Base-by-base conservation (phyloP, 202 grass and related monocot species). In the Setaria viridis region DNA sequence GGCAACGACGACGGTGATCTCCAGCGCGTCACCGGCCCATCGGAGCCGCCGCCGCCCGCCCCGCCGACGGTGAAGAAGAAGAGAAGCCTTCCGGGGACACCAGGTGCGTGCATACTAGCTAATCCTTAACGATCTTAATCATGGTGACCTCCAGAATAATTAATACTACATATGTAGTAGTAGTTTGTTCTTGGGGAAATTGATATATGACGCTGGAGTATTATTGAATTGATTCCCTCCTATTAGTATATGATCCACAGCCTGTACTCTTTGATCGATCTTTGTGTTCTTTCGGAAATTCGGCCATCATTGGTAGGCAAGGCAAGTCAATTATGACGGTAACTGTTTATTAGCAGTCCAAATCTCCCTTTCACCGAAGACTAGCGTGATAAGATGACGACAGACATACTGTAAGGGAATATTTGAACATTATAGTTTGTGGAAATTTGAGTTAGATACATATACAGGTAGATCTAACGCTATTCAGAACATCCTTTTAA, bases 31-130 rank as follows among this genome's bases (percentile, higher is more conserved):
- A n/a, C 62, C 0, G 73, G 59, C 2, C 7, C 67, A 9, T 80
- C 78, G 0, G 57, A 80, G 39, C 32, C n/a, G 9, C 66, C 63
- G 34, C 66, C 63, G 25, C 39, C 72, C 16, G 78, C 75, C 29
- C 54, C 43, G 53, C 67, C 35, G 14, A 66, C 47, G 5, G 16
- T 9, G 15, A 90, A 79, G 66, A 95, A 95, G 88, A 92, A 91
- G 78, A 62, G 93, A 57, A 89, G 80, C 88, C 93, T 93, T 51
- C 93, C 93, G 0, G 93, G 93, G 59, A 95, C 88, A 70, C 93
- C 93, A 95, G 93, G 93, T 95, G 56, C 62, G 48, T 67, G 46
- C 65, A 7, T 21, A 20, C 8, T 2, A n/a, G 4, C 1, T 32
- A 55, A 32, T 47, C 32, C 49, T 56, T 25, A 16, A 35, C 16